phyloP scores from a whole-genome alignment of 1,139 yeast species.

The Zhuliangozyma blackwelliae region DNA sequence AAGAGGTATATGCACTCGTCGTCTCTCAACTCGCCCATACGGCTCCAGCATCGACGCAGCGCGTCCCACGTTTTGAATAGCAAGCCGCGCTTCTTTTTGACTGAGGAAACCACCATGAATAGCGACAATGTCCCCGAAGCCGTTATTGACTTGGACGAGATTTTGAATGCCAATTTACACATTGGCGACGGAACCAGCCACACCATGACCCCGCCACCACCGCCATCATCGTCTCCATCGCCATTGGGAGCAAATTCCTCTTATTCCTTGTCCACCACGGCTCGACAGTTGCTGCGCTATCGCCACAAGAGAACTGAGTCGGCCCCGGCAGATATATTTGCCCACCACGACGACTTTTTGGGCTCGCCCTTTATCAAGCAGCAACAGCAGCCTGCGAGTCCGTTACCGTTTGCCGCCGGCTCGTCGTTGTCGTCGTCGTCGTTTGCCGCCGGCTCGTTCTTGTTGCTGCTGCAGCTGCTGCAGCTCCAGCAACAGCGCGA shows the following conservation, averaged over 20 bases:
- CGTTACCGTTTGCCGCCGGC: conserved; percentile 11
- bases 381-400: conserved; percentile 16
- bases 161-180: conserved; percentile 40
- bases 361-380: conserved; percentile 30
- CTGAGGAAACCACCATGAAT: conserved; percentile 29
- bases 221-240: neutral
- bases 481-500: too few species aligned
- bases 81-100: conserved; percentile 22
- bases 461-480: conserved; percentile 6
- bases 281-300: neutral
- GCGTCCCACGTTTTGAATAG: conserved; percentile 11
- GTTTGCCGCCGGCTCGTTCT: conserved; percentile 18
- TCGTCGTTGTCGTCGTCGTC: conserved; percentile 18
- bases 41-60: conserved; percentile 13
- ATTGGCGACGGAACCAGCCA: conserved; percentile 16
- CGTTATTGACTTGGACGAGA: conserved; percentile 59
- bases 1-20: conserved; percentile 6
- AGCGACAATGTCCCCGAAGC: conserved; percentile 54
- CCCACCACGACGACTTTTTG: conserved; percentile 25
- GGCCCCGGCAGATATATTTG: conserved; percentile 36
- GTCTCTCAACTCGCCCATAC: conserved; percentile 35
- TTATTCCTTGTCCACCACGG: neutral
- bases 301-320: conserved; percentile 45
- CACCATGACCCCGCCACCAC: conserved; percentile 7
- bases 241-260: too few species aligned